These are phyloP conservation scores for Pyrenochaeta sp. DNA, from an alignment of 2,329 filamentous ascomycete species.

Conservation along the genomic window DNA sequence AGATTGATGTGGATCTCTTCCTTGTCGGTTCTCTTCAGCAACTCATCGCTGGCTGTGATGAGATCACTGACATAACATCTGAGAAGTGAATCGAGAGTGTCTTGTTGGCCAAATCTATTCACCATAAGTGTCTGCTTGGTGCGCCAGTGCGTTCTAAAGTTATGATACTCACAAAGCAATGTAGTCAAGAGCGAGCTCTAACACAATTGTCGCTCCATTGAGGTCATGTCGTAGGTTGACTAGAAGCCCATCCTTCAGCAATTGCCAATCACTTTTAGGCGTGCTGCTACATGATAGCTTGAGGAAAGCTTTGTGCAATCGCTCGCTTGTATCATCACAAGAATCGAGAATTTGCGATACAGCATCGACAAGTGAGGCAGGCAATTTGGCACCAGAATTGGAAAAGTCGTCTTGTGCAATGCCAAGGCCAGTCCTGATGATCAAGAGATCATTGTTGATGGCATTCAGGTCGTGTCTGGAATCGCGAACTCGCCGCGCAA, in stretches of 20 bases:
- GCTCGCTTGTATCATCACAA: slow-evolving; percentile 36
- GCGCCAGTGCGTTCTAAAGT: neutral
- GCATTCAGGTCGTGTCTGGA: slow-evolving; percentile 43
- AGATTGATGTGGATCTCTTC: slow-evolving; percentile 36
- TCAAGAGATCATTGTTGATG: slow-evolving; percentile 42
- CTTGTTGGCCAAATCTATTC: slow-evolving; percentile 28
- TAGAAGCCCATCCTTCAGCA: slow-evolving; percentile 25
- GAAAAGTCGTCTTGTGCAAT: slow-evolving; percentile 46
- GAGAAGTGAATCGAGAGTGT: slow-evolving; percentile 29
- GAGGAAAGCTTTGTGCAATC: slow-evolving; percentile 39
- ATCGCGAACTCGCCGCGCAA: slow-evolving; percentile 43
- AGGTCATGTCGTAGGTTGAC: slow-evolving; percentile 33
- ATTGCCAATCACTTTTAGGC: slow-evolving; percentile 33
- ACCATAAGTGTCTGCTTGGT: slow-evolving; percentile 7
- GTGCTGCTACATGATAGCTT: slow-evolving; percentile 35
- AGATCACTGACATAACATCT: slow-evolving; percentile 24
- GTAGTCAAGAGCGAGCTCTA: slow-evolving; percentile 43
- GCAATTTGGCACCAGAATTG: slow-evolving; percentile 22
- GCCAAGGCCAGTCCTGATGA: slow-evolving; percentile 42
- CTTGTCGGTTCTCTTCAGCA: slow-evolving; percentile 35
- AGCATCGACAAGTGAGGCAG: slow-evolving; percentile 34
- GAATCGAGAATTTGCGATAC: slow-evolving; percentile 41
- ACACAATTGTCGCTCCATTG: slow-evolving; percentile 34
- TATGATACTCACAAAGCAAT: slow-evolving; percentile 33
- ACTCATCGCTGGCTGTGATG: slow-evolving; percentile 27